A percentile compares a stretch with the other conserved stretches of the same genome.
These are phyloP conservation scores for Boletellus deceptivus DNA, from an alignment of 1,284 basidiomycete genomes.

Conservation along the genomic window DNA sequence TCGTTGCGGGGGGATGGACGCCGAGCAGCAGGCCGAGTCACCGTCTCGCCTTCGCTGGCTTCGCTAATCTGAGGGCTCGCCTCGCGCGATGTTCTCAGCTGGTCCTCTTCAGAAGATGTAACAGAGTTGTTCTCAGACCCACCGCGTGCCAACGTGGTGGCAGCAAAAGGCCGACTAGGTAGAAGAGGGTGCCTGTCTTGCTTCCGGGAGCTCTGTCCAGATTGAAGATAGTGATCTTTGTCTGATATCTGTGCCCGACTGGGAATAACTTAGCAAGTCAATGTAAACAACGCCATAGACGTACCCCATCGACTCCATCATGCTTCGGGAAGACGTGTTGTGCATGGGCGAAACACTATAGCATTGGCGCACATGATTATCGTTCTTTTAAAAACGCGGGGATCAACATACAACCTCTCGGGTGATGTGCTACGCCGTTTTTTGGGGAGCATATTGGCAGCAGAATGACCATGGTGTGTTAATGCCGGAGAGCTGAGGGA, in stretches of 20 bases:
- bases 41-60: conserved; percentile 27
- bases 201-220: conserved; percentile 9
- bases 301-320: conserved; percentile 32
- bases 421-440: conserved; percentile 36
- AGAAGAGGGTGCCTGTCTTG: conserved; percentile 10
- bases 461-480: conserved; percentile 24
- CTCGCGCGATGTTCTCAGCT: conserved; percentile 30
- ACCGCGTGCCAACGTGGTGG: conserved; percentile 9
- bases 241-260: conserved; percentile 25
- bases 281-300: background rate
- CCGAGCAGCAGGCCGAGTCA: conserved; percentile 15
- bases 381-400: conserved; percentile 1
- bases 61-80: conserved; percentile 32
- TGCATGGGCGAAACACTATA: conserved; percentile 17
- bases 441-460: conserved; percentile 32
- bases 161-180: conserved; percentile 7
- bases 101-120: conserved; percentile 33
- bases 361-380: conserved; percentile 9
- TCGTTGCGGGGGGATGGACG: conserved; percentile 32
- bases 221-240: conserved; percentile 14
- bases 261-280: conserved; percentile 12
- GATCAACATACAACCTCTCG: conserved; percentile 24
- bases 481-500: conserved; percentile 30
- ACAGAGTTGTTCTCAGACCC: conserved; percentile 20
- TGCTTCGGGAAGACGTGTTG: conserved; percentile 15